Evolutionary conservation across 345 rosid species (phyloP).

Genomic region (Murraya paniculata): DNA sequence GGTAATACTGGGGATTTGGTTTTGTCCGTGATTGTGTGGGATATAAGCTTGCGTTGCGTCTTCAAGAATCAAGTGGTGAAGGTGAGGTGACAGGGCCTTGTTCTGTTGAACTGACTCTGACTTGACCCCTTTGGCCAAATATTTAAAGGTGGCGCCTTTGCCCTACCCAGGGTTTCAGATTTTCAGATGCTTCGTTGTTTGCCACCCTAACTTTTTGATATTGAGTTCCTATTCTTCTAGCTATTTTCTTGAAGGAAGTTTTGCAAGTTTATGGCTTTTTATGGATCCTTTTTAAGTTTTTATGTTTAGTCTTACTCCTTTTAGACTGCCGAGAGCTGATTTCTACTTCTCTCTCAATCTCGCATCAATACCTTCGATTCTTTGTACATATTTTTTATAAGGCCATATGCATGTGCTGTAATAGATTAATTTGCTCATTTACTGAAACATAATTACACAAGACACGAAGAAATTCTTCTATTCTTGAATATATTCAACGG

Average conservation of each 20-base stretch:
- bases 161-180: not conserved
- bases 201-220: not conserved
- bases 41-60: conserved; percentile 47
- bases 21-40: not conserved
- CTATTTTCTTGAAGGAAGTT: not conserved
- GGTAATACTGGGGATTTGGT: conserved; percentile 20
- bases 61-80: conserved; percentile 20
- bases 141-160: not conserved
- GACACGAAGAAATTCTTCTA: too few relatives aligned
- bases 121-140: not conserved
- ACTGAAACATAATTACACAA: too few relatives aligned
- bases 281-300: not conserved
- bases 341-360: too few relatives aligned
- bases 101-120: not conserved
- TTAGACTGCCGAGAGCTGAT: too few relatives aligned
- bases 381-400: too few relatives aligned
- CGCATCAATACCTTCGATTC: too few relatives aligned
- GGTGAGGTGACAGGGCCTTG: not conserved
- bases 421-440: too few relatives aligned
- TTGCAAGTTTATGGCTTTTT: not conserved
- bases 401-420: too few relatives aligned
- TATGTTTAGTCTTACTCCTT: not conserved
- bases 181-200: not conserved
- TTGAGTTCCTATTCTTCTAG: too few relatives aligned
- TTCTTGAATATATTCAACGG: too few relatives aligned